These are phyloP conservation scores for Penicillium manginii DNA, from an alignment of 495 filamentous ascomycete species.

Conservation along the genomic window DNA sequence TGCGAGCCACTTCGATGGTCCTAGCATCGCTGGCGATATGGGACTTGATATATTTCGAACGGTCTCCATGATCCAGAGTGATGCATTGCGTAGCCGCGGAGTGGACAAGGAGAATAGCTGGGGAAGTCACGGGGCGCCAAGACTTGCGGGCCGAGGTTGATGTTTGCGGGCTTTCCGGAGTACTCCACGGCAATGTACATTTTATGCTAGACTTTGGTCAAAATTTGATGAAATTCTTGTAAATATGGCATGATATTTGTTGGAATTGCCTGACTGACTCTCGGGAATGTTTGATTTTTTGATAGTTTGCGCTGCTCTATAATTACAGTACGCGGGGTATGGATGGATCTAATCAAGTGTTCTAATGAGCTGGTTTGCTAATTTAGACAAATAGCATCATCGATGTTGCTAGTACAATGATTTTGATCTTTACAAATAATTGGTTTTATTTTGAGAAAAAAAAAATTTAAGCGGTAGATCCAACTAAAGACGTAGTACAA, in stretches of 20 bases:
- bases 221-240: too few species aligned
- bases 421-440: too few species aligned
- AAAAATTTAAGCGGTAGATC: background rate
- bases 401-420: too few species aligned
- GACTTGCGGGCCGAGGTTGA: conserved; percentile 16
- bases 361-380: too few species aligned
- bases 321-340: too few species aligned
- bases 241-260: too few species aligned
- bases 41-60: conserved; percentile 32
- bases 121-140: conserved; percentile 27
- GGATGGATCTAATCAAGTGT: too few species aligned
- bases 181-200: background rate
- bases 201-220: background rate
- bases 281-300: too few species aligned
- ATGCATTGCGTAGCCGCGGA: conserved; percentile 4
- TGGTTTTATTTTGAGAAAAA: too few species aligned
- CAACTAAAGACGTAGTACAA: conserved; percentile 32
- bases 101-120: conserved; percentile 7
- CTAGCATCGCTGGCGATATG: conserved; percentile 42
- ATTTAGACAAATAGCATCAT: too few species aligned
- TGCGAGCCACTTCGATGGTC: conserved; percentile 74
- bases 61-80: conserved; percentile 38
- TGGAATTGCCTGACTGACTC: too few species aligned
- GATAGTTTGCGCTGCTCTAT: too few species aligned
- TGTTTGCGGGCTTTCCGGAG: background rate